Base-by-base conservation (phyloP, 1,284 basidiomycete species). In the Malassezia psittaci region DNA sequence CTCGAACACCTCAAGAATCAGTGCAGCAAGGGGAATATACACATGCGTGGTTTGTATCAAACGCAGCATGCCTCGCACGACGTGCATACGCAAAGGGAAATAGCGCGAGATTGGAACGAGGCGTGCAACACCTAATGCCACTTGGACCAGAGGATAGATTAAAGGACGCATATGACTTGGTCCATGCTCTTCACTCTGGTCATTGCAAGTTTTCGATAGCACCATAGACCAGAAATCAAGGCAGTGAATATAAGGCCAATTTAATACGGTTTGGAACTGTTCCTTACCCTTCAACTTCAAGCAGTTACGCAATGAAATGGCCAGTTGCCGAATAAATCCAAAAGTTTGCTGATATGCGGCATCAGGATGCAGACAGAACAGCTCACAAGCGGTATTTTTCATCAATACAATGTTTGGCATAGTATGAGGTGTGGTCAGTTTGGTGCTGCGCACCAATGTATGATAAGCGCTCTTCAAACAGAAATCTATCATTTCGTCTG, bases 191-290 rank as follows among this genome's bases (percentile, higher is more conserved):
- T 69, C 63, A 21, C 42, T 48, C 41, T 66, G 60, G 19, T 41
- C 38, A 44, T 67, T 64, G 55, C 70, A 72, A 15, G 68, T 60
- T 24, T 60, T 51, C 16, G 67, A 54, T 13, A 74, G 63, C 2
- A 96, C 88, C 49, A 89, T 80, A 47, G 83, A 82, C 94, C 94
- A 99, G 70, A 98, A 96, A 78, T 98, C 94, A 63, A 99, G 79
- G 59, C 85, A 89, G 75, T 96, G 93, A 6, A 87, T 85, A 67
- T 86, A 98, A 76, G 96, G 93, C 94, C 94, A 99, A 77, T 96
- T 98, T 61, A 67, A 66, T 12, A 74, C 69, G 24, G 59, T 56
- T 56, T 72, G 68, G 62, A 63, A 71, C 13, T 67, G 60, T 41
- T 73, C 72, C 52, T 68, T 64, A 33, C 62, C 85, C 72, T 87